Evolutionary conservation across 1,284 basidiomycete genomes (phyloP), one percentile per base, ranked within the genome.

Genomic region (Cerrena zonata): DNA sequence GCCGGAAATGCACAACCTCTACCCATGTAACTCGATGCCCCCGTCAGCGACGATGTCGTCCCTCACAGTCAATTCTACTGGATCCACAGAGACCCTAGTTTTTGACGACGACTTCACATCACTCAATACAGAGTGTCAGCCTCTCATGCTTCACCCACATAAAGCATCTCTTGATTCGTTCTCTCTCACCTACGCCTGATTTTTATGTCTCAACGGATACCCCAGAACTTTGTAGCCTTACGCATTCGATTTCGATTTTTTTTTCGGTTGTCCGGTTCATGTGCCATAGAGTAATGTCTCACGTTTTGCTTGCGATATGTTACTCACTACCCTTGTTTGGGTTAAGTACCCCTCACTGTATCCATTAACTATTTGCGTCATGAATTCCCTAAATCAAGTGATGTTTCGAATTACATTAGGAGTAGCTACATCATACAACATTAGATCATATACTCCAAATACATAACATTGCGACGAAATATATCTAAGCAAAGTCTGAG

Each of bases 401-500:
- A 34, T 34, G 30, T 34, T 34, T 27, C n/a, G 30, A 23, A 25
- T 11, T 54, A 53, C 42, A 60, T 56, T 56, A 60, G 45, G 47
- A 51, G 50, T 55, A 55, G 53, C 54, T 62, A 58, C 58, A 61
- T 56, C 58, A 56, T 63, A 63, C 62, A 63, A 60, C 61, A 62
- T 58, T 58, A 56, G 50, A 56, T 42, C 37, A 59, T 53, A 52
- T 52, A 52, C 56, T 58, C 57, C 59, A 56, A 49, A 58, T 60
- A 61, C 61, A 62, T 12, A 47, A 48, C 44, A 38, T 12, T 22
- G 5, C 5, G 23, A 37, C 54, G 53, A 48, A 52, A 53, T 22
- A 46, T 26, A 48, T 38, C 51, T 46, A 49, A 52, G 52, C 41
- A 56, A 38, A 19, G 27, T 47, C 47, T 25, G 34, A 24, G 21